A percentile compares a stretch with the other conserved stretches of the same genome.
These are phyloP conservation scores for Phytomonas francai DNA, from an alignment of 208 protist genomes.

Conservation along the genomic window DNA sequence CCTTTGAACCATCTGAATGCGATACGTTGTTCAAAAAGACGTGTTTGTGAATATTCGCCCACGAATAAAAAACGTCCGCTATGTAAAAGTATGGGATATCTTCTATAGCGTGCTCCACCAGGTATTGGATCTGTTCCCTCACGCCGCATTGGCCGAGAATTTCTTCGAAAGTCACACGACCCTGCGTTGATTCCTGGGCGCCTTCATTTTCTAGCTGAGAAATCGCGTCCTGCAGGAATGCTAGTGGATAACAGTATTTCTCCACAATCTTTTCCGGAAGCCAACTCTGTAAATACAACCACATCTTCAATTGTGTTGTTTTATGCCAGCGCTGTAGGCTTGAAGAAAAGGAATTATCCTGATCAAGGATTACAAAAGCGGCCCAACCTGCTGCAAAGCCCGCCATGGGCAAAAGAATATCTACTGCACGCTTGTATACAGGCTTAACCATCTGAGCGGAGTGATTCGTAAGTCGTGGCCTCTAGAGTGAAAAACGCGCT, in stretches of 20 bases:
- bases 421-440: not conserved
- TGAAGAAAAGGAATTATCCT: constrained; percentile 29
- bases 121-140: constrained; percentile 64
- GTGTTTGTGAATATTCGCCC: constrained; percentile 46
- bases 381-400: constrained; percentile 68
- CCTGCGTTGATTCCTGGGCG: constrained; percentile 13
- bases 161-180: constrained; percentile 72
- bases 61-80: constrained; percentile 77
- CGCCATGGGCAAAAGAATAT: constrained; percentile 28
- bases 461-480: not conserved
- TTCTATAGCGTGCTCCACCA: constrained; percentile 73
- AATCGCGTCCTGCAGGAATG: constrained; percentile 42
- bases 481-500: not conserved
- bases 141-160: constrained; percentile 62
- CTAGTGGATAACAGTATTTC: constrained; percentile 46
- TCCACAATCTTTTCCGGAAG: constrained; percentile 40
- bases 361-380: constrained; percentile 34
- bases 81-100: constrained; percentile 90
- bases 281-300: constrained; percentile 37
- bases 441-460: not conserved
- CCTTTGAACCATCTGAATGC: not conserved
- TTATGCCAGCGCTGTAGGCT: constrained; percentile 32
- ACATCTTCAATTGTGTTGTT: constrained; percentile 50
- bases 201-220: constrained; percentile 35
- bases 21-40: not conserved